Base-by-base conservation (phyloP, 2,329 filamentous ascomycete species). In the Fusarium sp. region DNA sequence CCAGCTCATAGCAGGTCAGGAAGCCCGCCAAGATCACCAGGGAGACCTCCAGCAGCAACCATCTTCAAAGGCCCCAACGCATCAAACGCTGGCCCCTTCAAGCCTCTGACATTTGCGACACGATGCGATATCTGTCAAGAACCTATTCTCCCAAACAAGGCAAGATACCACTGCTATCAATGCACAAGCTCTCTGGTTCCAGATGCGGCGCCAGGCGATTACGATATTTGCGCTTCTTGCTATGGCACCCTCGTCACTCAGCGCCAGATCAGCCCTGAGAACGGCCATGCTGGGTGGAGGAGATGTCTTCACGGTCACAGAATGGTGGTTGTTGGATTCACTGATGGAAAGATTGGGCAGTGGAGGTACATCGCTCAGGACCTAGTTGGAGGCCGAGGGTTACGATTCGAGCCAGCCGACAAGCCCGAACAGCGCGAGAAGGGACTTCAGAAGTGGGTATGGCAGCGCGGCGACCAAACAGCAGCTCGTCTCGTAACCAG, bases 241-340 rank as follows among this genome's bases (percentile, higher is more conserved):
- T 98, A 98, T 81, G 84, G 88, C 58, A 88, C 88, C 55, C 86
- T 95, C 9, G 88, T 93, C 2, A 83, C 86, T 2, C 87, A 87
- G 0, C 88, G 89, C 10, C 90, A 90, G 53, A 91, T 98, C 70
- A 91, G 90, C 64, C 84, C 86, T 20, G 92, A 95, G 69, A 95
- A 98, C 73, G 95, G 95, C 0, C 87, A 91, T 6, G 87, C 87
- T 12, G 95, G 95, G 4, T 98, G 96, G 96, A 88, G 95, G 12
- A 88, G 95, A 57, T 98, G 96, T 79, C 87, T 92, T 1, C 87
- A 88, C 46, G 93, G 93, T 6, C 96, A 98, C 79, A 90, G 95
- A 35, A 98, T 98, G 94, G 90, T 92, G 0, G 85, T 97, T 12
- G 86, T 97, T 12, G 92, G 91, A 0, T 98, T 96, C 78, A 88